Evolutionary conservation across 176 grass and related monocot species (phyloP), one percentile per base, ranked within the genome.

Genomic region (Leersia perrieri): DNA sequence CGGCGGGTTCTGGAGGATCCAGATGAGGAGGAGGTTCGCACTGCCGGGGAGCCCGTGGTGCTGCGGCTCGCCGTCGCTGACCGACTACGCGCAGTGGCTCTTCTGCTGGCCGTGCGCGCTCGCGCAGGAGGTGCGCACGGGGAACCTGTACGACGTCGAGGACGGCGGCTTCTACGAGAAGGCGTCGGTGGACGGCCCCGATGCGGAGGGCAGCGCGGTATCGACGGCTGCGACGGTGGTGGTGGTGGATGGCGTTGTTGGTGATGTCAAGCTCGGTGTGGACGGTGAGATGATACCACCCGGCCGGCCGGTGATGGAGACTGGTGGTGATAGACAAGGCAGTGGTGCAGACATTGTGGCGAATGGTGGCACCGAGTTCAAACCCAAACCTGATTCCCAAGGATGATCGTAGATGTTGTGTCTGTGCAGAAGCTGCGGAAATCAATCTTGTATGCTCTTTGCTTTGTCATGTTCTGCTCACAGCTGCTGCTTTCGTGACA

Each of bases 1-100:
- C 25, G 95, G 95, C 0, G 95, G 95, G 10, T 98, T 91, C 75
- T 95, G 95, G 95, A 94, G 92, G 80, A 89, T 98, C 14, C 95
- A 93, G 57, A 91, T 98, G 95, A 82, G 92, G 84, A 98, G 82
- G 62, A 88, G 39, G 66, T 86, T 89, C 41, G 84, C 79, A 53
- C 84, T 95, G 20, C 95, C 96, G 0, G 44, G 72, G 34, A 91
- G 49, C 45, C 72, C 22, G 20, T 78, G 88, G 66, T 91, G 85
- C 35, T 93, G 71, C 63, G 84, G 88, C 67, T 89, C 83, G 32
- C 81, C 90, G 33, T 88, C 92, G 2, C 11, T 88, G 58, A 89
- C 73, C 12, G 90, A 98, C 73, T 93, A 90, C 68, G 23, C 74
- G 5, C 76, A 86, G 64, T 98, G 96, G 96, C 35, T 98, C 39